A percentile compares a stretch with the other conserved stretches of the same genome.
Evolutionary conservation across 345 rosid genomes (phyloP).

Genomic region (Conringia planisiliqua): DNA sequence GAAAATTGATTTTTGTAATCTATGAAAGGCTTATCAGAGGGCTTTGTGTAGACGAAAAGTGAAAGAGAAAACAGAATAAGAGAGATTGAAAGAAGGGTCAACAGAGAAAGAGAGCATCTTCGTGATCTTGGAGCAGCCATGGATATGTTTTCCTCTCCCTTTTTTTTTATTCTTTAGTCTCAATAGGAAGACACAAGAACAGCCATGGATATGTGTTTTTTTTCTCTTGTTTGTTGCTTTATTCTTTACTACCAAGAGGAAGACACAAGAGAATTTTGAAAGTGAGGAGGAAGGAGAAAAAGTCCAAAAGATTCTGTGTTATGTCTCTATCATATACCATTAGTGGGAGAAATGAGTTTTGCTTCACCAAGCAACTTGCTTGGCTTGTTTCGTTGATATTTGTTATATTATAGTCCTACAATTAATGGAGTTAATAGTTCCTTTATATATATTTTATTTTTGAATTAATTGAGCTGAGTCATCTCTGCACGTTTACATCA

Average conservation of each 20-base stretch:
- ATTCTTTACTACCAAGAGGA: not conserved
- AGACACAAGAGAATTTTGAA: slow-evolving; percentile 18
- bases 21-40: slow-evolving; percentile 8
- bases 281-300: slow-evolving; percentile 9
- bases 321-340: slow-evolving; percentile 18
- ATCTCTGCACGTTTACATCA: not conserved
- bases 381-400: not conserved
- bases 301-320: slow-evolving; percentile 18
- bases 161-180: not conserved
- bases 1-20: slow-evolving; percentile 25
- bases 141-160: not conserved
- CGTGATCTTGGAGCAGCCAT: slow-evolving; percentile 33
- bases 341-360: slow-evolving; percentile 30
- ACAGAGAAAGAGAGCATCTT: slow-evolving; percentile 26
- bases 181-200: not conserved
- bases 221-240: not conserved
- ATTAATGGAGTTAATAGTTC: not conserved
- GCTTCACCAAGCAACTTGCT: slow-evolving; percentile 30
- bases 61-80: slow-evolving; percentile 19
- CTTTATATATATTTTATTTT: not conserved
- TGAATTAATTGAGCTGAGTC: not conserved
- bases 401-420: not conserved
- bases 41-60: slow-evolving; percentile 10
- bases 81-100: slow-evolving; percentile 5
- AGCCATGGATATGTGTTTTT: slow-evolving; percentile 19